Percentiles rank a stretch among this genome's conserved stretches.
Conservation (phyloP, 495 filamentous ascomycete genomes). For the Daldinia bambusicola region DNA sequence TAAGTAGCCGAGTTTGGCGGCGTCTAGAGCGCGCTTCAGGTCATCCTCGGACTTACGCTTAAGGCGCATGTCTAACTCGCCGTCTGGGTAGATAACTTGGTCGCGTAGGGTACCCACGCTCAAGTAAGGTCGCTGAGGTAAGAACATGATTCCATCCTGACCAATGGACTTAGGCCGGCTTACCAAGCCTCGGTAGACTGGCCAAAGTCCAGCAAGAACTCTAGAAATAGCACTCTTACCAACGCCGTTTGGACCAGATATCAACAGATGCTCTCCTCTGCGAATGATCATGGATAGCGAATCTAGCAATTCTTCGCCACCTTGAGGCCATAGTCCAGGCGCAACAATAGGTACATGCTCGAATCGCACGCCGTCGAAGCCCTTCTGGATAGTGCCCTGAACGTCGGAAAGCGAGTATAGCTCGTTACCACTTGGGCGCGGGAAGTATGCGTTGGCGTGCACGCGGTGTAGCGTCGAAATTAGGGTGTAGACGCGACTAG, state of each 20-base stretch:
- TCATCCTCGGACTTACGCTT: constrained; percentile 77
- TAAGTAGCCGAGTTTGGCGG: constrained; percentile 86
- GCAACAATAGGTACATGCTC: constrained; percentile 95
- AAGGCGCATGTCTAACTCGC: constrained; percentile 91
- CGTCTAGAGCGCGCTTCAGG: constrained; percentile 79
- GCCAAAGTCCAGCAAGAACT: constrained; percentile 94
- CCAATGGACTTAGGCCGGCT: constrained; percentile 83
- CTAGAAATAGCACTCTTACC: constrained; percentile 92
- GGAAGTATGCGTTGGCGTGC: constrained; percentile 87
- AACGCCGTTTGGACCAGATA: constrained; percentile 94
- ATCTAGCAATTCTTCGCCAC: constrained; percentile 91
- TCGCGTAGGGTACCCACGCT: constrained; percentile 95
- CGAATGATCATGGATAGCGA: constrained; percentile 87
- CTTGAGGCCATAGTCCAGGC: constrained; percentile 81
- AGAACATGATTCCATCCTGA: constrained; percentile 95
- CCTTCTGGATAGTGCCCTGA: constrained; percentile 90
- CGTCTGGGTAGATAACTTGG: constrained; percentile 98
- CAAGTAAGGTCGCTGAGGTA: constrained; percentile 93
- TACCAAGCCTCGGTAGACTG: constrained; percentile 89
- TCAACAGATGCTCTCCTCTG: constrained; percentile 89
- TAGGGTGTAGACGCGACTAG: constrained; percentile 93
- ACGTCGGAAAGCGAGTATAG: constrained; percentile 88
- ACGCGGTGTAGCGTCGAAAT: constrained; percentile 94
- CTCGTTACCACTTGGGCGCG: constrained; percentile 74
- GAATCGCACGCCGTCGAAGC: constrained; percentile 92